These are phyloP conservation scores for Hyphopichia fennica DNA, from an alignment of 1,139 yeast species.

Conservation along the genomic window DNA sequence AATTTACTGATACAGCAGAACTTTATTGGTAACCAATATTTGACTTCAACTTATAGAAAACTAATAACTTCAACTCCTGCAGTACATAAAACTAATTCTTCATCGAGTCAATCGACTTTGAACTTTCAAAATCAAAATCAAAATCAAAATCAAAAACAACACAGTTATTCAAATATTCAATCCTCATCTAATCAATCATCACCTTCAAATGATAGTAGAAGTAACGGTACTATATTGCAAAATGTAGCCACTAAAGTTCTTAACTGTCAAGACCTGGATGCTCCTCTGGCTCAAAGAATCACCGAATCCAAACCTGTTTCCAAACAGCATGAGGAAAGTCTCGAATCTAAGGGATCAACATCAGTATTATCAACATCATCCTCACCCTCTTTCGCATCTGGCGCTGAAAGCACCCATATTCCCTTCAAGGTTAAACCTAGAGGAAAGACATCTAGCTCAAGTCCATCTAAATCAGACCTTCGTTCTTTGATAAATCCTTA, in stretches of 20 bases:
- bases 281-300: slow-evolving; percentile 23
- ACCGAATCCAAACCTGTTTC: neutral
- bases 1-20: slow-evolving; percentile 31
- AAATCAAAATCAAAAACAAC: neutral
- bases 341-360: neutral
- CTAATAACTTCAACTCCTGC: neutral
- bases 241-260: slow-evolving; percentile 37
- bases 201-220: neutral
- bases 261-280: slow-evolving; percentile 39
- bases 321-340: too few relatives aligned
- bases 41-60: slow-evolving; percentile 11
- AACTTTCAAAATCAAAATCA: slow-evolving; percentile 1
- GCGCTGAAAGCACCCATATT: slow-evolving; percentile 25
- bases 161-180: too few relatives aligned
- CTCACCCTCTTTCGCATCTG: neutral
- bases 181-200: neutral
- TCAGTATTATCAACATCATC: neutral
- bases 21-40: slow-evolving; percentile 35
- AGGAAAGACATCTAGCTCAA: slow-evolving; percentile 9
- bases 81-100: neutral
- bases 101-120: neutral
- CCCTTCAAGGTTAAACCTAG: slow-evolving; percentile 61
- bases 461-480: slow-evolving; percentile 14
- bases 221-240: slow-evolving; percentile 16
- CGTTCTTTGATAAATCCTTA: slow-evolving; percentile 55